A percentile compares a stretch with the other conserved stretches of the same genome.
phyloP scores from a whole-genome alignment of 805 yeast genomes.

The Metschnikowia continentalis region DNA sequence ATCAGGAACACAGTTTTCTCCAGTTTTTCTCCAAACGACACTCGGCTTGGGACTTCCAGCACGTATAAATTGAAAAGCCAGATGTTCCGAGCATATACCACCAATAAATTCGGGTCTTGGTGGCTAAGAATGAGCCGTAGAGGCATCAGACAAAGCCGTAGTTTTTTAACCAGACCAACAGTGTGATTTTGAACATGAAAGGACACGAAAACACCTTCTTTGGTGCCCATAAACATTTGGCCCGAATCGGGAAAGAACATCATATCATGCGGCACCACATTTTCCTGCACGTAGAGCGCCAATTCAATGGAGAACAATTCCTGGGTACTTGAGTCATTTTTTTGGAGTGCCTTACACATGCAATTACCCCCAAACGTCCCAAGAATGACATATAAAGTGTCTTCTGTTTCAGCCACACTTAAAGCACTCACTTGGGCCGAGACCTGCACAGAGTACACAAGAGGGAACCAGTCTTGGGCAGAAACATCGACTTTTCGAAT shows the following conservation, averaged over 20 bases:
- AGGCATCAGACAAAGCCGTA: conserved; percentile 26
- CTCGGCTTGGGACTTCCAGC: conserved; percentile 25
- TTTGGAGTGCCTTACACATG: neutral
- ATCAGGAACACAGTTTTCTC: conserved; percentile 25
- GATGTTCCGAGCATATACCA: conserved; percentile 24
- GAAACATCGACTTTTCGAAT: neutral
- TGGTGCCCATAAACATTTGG: conserved; percentile 28
- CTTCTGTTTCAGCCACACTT: neutral
- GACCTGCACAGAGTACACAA: neutral
- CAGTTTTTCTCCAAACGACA: conserved; percentile 32
- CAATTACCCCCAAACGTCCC: neutral
- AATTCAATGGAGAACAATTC: neutral
- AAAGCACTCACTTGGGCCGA: neutral
- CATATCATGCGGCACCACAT: conserved; percentile 9
- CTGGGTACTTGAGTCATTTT: neutral
- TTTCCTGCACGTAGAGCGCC: neutral
- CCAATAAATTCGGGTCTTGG: conserved; percentile 20
- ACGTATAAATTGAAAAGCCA: conserved; percentile 32
- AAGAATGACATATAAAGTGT: neutral
- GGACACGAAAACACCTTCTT: conserved; percentile 27
- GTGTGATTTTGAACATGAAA: conserved; percentile 9
- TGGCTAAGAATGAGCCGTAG: conserved; percentile 17
- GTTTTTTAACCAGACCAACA: conserved; percentile 8
- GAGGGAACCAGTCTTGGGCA: neutral
- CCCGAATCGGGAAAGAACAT: neutral